Base-by-base conservation (phyloP, 2,329 filamentous ascomycete species). In the Alternaria ethzedia region DNA sequence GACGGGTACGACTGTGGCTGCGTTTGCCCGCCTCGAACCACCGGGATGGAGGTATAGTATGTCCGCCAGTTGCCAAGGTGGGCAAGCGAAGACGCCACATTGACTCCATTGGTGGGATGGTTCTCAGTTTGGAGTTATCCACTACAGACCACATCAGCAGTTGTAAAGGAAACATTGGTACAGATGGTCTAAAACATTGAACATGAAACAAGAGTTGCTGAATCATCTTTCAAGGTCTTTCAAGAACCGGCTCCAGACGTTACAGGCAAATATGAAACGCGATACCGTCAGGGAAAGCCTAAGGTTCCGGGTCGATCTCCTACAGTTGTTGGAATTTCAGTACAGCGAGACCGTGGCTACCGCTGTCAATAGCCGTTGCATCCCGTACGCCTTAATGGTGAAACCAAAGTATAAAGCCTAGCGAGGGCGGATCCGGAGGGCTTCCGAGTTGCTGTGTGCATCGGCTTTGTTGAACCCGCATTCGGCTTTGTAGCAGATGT, bases 1-100 rank as follows among this genome's bases (percentile, higher is more conserved):
- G 20, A 45, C 41, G 41, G 43, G 41, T 41, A 47, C n/a, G 43
- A 32, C 54, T 43, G 46, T 58, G 46, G 59, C 54, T 57, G 59
- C 45, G 30, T 25, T 56, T n/a, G 25, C 30, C 44, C 17, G 41
- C 49, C 23, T 52, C 26, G 20, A 41, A 45, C 51, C 51, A 51
- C 51, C 51, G n/a, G 46, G 25, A 56, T 46, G 36, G 36, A 49
- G 30, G 46, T n/a, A 41, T 25, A 54, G n/a, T 25, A 54, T 30
- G 15, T 30, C 49, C 28, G 44, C 44, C 47, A 50, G 36, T 56
- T 62, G 49, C 62, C 62, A 62, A 62, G 54, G 25, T 21, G 28
- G 43, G 13, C 30, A 51, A 49, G 30, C 30, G 47, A 45, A 17
- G 21, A 21, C 55, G 44, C 56, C 52, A 46, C 32, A n/a, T 45